Evolutionary conservation across 345 rosid species (phyloP).

Genomic region (Syzygium grande): DNA sequence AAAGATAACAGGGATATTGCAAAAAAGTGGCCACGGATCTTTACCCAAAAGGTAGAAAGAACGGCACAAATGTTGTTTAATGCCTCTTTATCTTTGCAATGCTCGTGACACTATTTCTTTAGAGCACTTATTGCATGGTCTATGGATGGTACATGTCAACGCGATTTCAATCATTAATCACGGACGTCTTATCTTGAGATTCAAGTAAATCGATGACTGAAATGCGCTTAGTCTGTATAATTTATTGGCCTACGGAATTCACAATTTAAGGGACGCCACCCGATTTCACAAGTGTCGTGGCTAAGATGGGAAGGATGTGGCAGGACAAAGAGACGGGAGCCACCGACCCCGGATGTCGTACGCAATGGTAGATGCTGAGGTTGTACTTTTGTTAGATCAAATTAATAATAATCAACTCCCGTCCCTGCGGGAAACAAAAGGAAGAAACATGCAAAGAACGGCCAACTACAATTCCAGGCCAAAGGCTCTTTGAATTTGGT

Average conservation of each 20-base stretch:
- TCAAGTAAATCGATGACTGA: fast-evolving
- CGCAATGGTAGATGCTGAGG: neutral
- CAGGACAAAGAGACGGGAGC: neutral
- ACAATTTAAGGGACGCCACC: no score
- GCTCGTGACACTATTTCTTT: neutral
- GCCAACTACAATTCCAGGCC: neutral
- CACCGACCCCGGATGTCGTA: neutral
- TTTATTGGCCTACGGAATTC: fast-evolving
- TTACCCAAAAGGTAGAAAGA: fast-evolving
- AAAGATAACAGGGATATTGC: neutral
- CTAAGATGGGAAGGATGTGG: neutral
- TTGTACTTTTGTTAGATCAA: neutral
- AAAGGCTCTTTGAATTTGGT: neutral
- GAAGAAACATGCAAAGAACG: neutral
- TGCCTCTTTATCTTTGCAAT: neutral
- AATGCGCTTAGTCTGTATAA: neutral
- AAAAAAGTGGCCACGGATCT: fast-evolving
- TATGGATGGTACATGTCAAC: neutral
- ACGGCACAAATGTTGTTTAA: fast-evolving
- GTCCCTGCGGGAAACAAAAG: neutral
- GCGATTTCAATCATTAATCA: neutral
- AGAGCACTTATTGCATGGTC: neutral
- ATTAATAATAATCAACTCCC: neutral
- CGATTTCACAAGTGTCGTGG: neutral
- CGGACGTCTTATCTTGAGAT: fast-evolving